Base-by-base conservation (phyloP, 768 basidiomycete species). In the Boletellus ananiceps region DNA sequence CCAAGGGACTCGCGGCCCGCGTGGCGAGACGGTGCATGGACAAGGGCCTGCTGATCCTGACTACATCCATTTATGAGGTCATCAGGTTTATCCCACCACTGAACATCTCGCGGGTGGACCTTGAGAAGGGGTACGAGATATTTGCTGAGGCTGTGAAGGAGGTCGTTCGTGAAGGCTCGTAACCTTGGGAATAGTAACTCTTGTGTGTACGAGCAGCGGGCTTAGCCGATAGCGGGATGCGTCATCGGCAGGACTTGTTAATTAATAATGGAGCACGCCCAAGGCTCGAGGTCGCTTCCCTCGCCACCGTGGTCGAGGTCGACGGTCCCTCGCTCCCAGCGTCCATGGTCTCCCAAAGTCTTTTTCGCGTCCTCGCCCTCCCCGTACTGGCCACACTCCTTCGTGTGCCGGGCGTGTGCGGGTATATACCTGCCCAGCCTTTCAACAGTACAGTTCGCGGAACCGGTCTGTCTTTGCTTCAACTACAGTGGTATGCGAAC, bases 61-160 rank as follows among this genome's bases (percentile, higher is more conserved):
- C 94, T 12, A 96, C 94, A 21, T 90, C 87, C 44, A 76, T 89
- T 21, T 94, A 88, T 65, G 87, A 94, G 65, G 86, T 86, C 13
- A 73, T 96, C 50, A 76, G 93, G 61, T 96, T 98, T 74, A 97
- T 98, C 60, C 95, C 95, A 4, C 81, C 95, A 14, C 68, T 97
- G 59, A 94, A 91, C 63, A 80, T 95, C 54, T 79, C 77, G 19
- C 67, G 80, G 66, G 79, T 75, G 64, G 91, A 97, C 63, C 70
- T 96, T 72, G 74, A 69, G 58, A 81, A 82, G 62, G 88, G 88
- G 0, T 74, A 72, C 50, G 60, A 65, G 34, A 82, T 89, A 23
- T 90, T 91, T 65, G 72, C 60, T 31, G 77, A 86, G 61, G 81
- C 88, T 8, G 78, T 93, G 12, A 74, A 77, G 63, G 86, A 89